Evolutionary conservation across 345 rosid species (phyloP).

Genomic region (Eucalyptus grandis): DNA sequence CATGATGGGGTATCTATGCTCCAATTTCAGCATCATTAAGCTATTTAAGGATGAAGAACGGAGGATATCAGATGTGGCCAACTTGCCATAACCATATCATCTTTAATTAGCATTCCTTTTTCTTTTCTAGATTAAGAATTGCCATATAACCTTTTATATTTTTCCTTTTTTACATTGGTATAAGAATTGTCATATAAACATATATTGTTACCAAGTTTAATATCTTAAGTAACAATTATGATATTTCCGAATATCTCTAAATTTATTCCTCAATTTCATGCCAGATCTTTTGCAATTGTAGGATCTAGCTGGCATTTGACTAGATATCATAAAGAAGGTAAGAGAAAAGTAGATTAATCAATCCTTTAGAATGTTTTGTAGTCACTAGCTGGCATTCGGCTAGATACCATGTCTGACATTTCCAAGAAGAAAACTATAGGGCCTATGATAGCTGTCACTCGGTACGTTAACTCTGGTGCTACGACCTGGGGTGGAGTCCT

Average conservation of each 20-base stretch:
- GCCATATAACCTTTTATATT: not conserved
- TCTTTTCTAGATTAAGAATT: not conserved
- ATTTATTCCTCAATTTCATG: not conserved
- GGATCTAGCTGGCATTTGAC: not conserved
- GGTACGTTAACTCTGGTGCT: accelerated
- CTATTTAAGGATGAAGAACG: too few species aligned
- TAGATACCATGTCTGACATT: too few species aligned
- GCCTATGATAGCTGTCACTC: too few species aligned
- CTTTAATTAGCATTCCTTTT: too few species aligned
- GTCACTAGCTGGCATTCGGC: too few species aligned
- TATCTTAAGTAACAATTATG: too few species aligned
- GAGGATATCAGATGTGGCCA: too few species aligned
- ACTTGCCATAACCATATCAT: too few species aligned
- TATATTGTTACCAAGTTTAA: too few species aligned
- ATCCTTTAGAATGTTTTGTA: not conserved
- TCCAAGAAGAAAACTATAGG: too few species aligned
- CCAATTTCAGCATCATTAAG: accelerated
- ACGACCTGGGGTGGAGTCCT: too few species aligned
- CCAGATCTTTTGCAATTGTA: not conserved
- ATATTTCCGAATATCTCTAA: not conserved
- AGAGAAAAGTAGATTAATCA: not conserved
- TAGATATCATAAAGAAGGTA: not conserved
- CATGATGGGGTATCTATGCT: too few species aligned
- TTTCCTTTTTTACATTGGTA: not conserved
- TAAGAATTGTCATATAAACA: not conserved